These are phyloP conservation scores for Ailanthus altissimus DNA, from an alignment of 345 rosid species.

Conservation along the genomic window DNA sequence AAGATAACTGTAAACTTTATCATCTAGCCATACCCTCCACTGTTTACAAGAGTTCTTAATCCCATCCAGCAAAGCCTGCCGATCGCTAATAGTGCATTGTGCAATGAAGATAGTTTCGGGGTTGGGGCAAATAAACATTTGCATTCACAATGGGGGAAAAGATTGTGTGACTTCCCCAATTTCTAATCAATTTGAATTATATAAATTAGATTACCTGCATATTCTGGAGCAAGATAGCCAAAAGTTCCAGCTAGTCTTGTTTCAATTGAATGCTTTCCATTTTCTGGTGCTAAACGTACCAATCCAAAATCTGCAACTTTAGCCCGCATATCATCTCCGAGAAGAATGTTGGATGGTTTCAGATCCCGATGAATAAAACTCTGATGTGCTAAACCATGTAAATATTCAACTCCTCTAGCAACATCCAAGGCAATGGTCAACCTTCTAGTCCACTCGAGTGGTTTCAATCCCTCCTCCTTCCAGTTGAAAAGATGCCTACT, in stretches of 20 bases:
- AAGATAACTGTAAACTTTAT: background rate
- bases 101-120: background rate
- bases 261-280: constrained; percentile 34
- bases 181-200: background rate
- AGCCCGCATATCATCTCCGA: constrained; percentile 50
- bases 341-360: constrained; percentile 51
- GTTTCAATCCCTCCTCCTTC: constrained; percentile 34
- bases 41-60: background rate
- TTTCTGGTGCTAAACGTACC: constrained; percentile 46
- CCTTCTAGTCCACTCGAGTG: constrained; percentile 47
- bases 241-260: constrained; percentile 40
- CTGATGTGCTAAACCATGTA: constrained; percentile 47
- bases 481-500: constrained; percentile 37
- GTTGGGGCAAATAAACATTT: background rate
- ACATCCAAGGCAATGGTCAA: constrained; percentile 46
- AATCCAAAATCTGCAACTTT: constrained; percentile 50
- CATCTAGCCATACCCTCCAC: background rate
- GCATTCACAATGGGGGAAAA: background rate
- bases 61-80: background rate
- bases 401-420: constrained; percentile 50
- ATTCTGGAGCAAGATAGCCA: constrained; percentile 28
- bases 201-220: constrained; percentile 18
- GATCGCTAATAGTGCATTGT: background rate
- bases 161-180: background rate
- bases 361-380: constrained; percentile 32